Evolutionary conservation across 2,329 filamentous ascomycete species (phyloP).

Genomic region (Pestalotiopsis sp.): DNA sequence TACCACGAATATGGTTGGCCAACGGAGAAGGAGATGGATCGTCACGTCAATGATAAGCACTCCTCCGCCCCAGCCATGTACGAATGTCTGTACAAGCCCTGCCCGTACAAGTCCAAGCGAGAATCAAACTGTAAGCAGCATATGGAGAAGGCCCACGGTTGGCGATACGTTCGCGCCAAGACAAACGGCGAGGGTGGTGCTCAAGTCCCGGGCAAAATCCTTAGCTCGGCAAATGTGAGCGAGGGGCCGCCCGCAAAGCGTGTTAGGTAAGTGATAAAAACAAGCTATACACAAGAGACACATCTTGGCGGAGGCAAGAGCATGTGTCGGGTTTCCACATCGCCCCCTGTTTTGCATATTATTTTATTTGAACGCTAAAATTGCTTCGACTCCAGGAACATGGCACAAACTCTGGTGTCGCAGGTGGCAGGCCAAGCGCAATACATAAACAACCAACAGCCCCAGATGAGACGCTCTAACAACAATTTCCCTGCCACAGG

Average conservation of each 20-base stretch:
- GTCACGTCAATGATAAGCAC: too few species aligned
- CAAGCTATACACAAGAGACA: not conserved
- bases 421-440: not conserved
- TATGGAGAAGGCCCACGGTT: too few species aligned
- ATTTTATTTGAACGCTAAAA: not conserved
- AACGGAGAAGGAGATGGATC: too few species aligned
- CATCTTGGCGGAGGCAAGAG: not conserved
- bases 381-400: constrained; percentile 15
- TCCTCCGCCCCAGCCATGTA: too few species aligned
- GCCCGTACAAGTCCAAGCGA: too few species aligned
- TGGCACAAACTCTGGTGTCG: constrained; percentile 18
- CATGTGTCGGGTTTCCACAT: not conserved
- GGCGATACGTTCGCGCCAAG: too few species aligned
- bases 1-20: too few species aligned
- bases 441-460: not conserved
- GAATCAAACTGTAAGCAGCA: too few species aligned
- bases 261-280: constrained; percentile 21
- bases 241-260: constrained; percentile 24
- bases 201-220: too few species aligned
- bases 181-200: too few species aligned
- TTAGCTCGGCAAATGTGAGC: constrained; percentile 2
- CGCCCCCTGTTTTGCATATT: not conserved
- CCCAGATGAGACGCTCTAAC: not conserved
- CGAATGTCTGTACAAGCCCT: too few species aligned
- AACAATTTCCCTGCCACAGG: not conserved